Evolutionary conservation across 75 land plant species (phyloP).

Genomic region (Cupressus sempervirens): DNA sequence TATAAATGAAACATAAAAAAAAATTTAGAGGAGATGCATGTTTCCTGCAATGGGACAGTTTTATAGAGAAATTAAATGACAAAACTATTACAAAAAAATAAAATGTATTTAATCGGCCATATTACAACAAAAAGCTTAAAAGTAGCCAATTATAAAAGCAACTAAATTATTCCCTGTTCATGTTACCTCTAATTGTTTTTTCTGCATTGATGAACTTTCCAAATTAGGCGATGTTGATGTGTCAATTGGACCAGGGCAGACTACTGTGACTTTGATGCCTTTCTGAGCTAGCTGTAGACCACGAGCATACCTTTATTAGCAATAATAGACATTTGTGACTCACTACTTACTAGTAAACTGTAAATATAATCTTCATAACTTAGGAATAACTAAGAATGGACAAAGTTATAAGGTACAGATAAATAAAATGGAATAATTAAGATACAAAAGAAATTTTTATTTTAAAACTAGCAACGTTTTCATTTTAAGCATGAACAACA

Average conservation of each 20-base stretch:
- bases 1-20: not conserved
- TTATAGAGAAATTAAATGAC: not conserved
- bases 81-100: not conserved
- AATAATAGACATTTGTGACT: not conserved
- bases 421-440: not conserved
- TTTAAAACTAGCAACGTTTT: not conserved
- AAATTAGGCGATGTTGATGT: conserved; percentile 33
- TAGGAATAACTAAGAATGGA: no score
- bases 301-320: conserved; percentile 2
- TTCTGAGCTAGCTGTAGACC: conserved; percentile 50
- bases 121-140: not conserved
- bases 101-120: not conserved
- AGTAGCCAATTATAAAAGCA: not conserved
- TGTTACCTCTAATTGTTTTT: conserved; percentile 31
- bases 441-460: not conserved
- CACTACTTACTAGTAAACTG: not conserved
- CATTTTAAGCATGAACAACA: not conserved
- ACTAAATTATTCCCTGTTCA: not conserved
- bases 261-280: conserved; percentile 79
- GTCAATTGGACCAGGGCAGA: conserved; percentile 86
- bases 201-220: conserved; percentile 13
- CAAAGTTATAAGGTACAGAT: not conserved
- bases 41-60: not conserved
- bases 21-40: not conserved
- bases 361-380: not conserved